A percentile compares a stretch with the other conserved stretches of the same genome.
Conservation (phyloP, 108 stramenopile species). For the Fragilaria radians region DNA sequence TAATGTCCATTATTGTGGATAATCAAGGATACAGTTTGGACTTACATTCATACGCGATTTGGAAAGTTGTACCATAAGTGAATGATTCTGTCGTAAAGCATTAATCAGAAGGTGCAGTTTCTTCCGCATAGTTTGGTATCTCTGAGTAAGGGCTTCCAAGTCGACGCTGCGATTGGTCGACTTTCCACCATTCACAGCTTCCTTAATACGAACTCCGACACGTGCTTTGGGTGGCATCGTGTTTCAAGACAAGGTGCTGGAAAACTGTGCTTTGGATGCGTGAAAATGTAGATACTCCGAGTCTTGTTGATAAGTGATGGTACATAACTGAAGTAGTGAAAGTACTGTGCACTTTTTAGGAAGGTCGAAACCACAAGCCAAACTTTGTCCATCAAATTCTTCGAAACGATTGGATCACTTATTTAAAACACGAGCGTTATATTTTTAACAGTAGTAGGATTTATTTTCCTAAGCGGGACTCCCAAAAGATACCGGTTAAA, state of each 20-base stretch:
- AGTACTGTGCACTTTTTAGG: too few relatives aligned
- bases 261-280: neutral
- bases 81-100: constrained; percentile 28
- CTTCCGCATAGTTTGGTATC: constrained; percentile 30
- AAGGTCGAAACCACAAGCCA: too few relatives aligned
- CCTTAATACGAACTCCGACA: constrained; percentile 33
- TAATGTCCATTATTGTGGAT: too few relatives aligned
- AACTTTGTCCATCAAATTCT: too few relatives aligned
- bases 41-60: constrained; percentile 28
- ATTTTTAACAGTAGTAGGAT: too few relatives aligned
- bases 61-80: constrained; percentile 21
- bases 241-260: neutral
- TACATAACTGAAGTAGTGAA: too few relatives aligned
- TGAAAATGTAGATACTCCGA: too few relatives aligned
- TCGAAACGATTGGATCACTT: too few relatives aligned
- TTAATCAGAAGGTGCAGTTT: constrained; percentile 25
- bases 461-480: too few relatives aligned
- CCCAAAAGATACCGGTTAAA: too few relatives aligned
- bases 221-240: constrained; percentile 33
- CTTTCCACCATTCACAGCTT: constrained; percentile 25
- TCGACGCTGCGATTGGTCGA: constrained; percentile 33
- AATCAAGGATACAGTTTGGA: constrained; percentile 3
- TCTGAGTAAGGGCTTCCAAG: constrained; percentile 27
- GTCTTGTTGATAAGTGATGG: too few relatives aligned
- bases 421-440: too few relatives aligned